Base-by-base conservation (phyloP, 208 protist genomes). In the Wallacemonas sp. region DNA sequence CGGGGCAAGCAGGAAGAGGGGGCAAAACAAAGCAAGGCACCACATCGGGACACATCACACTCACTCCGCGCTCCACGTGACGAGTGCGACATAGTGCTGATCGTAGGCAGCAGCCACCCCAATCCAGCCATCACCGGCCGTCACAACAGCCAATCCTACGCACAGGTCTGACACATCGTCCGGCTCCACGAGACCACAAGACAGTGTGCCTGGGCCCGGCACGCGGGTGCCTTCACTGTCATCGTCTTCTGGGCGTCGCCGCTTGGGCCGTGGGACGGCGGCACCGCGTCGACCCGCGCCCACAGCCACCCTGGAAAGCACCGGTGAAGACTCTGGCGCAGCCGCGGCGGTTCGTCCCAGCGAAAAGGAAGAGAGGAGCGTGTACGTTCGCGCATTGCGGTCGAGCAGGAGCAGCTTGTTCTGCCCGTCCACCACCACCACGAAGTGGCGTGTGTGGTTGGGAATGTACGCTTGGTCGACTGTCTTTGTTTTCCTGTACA, bases 81-180 rank as follows among this genome's bases (percentile, higher is more conserved):
- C 68, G 0, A 86, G 31, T 9, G 82, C 80, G 8, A 89, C 27
- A 53, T 54, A 89, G 12, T 70, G 42, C 30, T 66, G 27, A 34
- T 86, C 74, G 44, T 89, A 79, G 0, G 76, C 66, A 0, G 68
- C 79, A 30, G 75, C 65, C 45, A 79, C 72, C 6, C 81, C 63
- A 0, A 89, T 55, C 12, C 67, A 28, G 33, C 67, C 56, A 30
- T 77, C 53, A 2, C 27, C 36, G 3, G 66, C 79, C 2, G 36
- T 36, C 0, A 75, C 22, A 33, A 82, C 70, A 4, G 58, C 78
- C 36, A 86, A 21, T 3, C 82, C 82, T 45, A 19, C 68, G 38
- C 77, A 80, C 15, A 65, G 44, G 26, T 75, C 63, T 26, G 82
- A 75, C 9, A 73, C 19, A 24, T 55, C 31, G n/a, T 70, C 49